Percentiles rank a stretch among this genome's conserved stretches.
phyloP scores from a whole-genome alignment of 2,329 filamentous ascomycete species.

The Pseudocercospora cruenta region DNA sequence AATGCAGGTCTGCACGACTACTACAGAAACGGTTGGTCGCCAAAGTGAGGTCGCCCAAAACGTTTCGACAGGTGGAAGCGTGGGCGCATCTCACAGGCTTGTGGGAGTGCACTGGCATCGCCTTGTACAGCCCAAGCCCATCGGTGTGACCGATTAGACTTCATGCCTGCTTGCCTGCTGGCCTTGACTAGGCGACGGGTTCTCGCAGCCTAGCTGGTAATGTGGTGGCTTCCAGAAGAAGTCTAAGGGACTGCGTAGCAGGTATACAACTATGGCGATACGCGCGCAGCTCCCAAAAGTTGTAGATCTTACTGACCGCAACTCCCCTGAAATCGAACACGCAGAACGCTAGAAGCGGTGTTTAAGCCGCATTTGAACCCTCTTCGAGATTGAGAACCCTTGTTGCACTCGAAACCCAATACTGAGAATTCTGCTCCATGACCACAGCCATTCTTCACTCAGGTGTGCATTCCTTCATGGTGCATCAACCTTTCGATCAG shows the following conservation, averaged over 20 bases:
- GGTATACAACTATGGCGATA: conserved; percentile 7
- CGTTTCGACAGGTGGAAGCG: conserved; percentile 1
- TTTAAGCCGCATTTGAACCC: conserved; percentile 31
- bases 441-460: conserved; percentile 23
- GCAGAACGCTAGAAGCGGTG: conserved; percentile 16
- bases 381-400: conserved; percentile 23
- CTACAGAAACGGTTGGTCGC: conserved; percentile 3
- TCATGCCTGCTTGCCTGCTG: conserved; percentile 14
- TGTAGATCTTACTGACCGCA: conserved; percentile 6
- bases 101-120: conserved; percentile 20
- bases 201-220: conserved; percentile 13
- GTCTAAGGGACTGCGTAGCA: conserved; percentile 12
- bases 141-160: conserved; percentile 24
- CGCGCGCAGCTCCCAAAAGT: neutral
- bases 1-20: conserved; percentile 5
- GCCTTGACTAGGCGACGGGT: conserved; percentile 6
- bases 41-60: conserved; percentile 5
- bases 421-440: conserved; percentile 32
- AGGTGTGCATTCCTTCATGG: conserved; percentile 22
- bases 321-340: conserved; percentile 9
- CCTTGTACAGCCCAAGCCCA: conserved; percentile 20
- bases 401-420: conserved; percentile 26
- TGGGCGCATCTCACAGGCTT: conserved; percentile 17
- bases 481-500: conserved; percentile 20
- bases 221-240: conserved; percentile 9